Percentiles rank a stretch among this genome's conserved stretches.
These are phyloP conservation scores for Phytophthora megakarya DNA, from an alignment of 352 stramenopile genomes.

Conservation along the genomic window DNA sequence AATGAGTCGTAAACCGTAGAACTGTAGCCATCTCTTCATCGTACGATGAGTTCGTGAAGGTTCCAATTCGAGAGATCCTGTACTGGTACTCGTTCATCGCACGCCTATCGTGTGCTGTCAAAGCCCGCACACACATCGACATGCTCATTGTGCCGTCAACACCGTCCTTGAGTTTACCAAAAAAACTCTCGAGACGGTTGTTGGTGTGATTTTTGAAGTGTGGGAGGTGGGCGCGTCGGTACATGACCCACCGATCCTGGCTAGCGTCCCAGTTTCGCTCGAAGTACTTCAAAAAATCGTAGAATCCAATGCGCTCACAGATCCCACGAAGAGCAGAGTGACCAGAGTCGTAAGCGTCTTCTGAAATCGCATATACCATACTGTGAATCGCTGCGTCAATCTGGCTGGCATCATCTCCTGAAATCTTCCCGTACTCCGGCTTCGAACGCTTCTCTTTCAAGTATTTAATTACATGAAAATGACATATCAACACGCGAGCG, in stretches of 20 bases:
- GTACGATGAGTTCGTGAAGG: conserved; percentile 11
- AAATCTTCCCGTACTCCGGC: too few species aligned
- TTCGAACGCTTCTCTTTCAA: too few species aligned
- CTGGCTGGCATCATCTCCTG: too few species aligned
- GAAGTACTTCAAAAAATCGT: conserved; percentile 40
- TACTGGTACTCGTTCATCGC: conserved; percentile 25
- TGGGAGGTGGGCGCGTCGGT: conserved; percentile 7
- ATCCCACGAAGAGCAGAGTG: too few species aligned
- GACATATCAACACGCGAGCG: too few species aligned
- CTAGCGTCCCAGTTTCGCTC: conserved; percentile 28
- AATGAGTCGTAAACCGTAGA: conserved; percentile 28
- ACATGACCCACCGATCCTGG: conserved; percentile 32
- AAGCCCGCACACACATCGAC: not conserved
- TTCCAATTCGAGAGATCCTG: not conserved
- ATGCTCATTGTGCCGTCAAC: conserved; percentile 16
- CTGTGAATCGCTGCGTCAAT: too few species aligned
- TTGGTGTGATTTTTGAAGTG: conserved; percentile 43
- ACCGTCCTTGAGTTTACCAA: conserved; percentile 30
- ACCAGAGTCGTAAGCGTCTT: too few species aligned
- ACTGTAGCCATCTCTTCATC: conserved; percentile 34
- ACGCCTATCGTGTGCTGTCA: conserved; percentile 3
- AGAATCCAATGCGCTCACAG: too few species aligned
- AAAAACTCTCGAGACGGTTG: conserved; percentile 33
- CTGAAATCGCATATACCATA: too few species aligned
- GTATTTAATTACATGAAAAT: conserved; percentile 29